A percentile compares a stretch with the other conserved stretches of the same genome.
Evolutionary conservation across 768 basidiomycete genomes (phyloP).

Genomic region (Tricholoma flavovirens): DNA sequence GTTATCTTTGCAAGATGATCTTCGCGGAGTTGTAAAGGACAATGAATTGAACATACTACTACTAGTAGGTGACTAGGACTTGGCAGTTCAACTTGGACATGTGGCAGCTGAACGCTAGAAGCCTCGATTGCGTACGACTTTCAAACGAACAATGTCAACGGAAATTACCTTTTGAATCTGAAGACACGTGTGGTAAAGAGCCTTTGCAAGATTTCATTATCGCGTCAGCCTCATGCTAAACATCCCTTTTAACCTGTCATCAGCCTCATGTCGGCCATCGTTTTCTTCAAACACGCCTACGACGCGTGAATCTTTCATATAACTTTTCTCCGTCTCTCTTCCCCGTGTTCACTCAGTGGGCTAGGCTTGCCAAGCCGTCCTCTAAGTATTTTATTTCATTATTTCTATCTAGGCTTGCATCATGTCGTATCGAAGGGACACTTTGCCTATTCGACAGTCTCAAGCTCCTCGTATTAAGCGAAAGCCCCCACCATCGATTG

Average conservation of each 20-base stretch:
- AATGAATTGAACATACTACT: too few relatives aligned
- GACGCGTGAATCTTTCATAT: background rate
- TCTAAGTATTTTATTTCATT: background rate
- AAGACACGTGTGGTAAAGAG: background rate
- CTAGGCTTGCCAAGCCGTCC: background rate
- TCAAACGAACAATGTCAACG: background rate
- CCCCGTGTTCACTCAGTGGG: background rate
- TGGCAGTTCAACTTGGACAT: too few relatives aligned
- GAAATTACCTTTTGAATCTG: background rate
- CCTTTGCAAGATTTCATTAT: background rate
- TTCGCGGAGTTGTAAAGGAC: background rate
- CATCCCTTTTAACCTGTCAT: background rate
- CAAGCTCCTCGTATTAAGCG: conserved; percentile 37
- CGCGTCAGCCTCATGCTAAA: conserved; percentile 9
- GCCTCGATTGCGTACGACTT: too few relatives aligned
- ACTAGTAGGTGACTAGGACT: too few relatives aligned
- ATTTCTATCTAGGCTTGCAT: background rate
- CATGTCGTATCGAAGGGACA: background rate
- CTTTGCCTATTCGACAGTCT: background rate
- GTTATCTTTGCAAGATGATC: background rate
- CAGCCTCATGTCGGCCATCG: background rate
- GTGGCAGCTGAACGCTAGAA: too few relatives aligned
- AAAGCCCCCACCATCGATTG: conserved; percentile 45
- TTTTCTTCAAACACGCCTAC: background rate
- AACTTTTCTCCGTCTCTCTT: background rate